phyloP scores from a whole-genome alignment of 1,139 yeast genomes.

The Pichia sp. region DNA sequence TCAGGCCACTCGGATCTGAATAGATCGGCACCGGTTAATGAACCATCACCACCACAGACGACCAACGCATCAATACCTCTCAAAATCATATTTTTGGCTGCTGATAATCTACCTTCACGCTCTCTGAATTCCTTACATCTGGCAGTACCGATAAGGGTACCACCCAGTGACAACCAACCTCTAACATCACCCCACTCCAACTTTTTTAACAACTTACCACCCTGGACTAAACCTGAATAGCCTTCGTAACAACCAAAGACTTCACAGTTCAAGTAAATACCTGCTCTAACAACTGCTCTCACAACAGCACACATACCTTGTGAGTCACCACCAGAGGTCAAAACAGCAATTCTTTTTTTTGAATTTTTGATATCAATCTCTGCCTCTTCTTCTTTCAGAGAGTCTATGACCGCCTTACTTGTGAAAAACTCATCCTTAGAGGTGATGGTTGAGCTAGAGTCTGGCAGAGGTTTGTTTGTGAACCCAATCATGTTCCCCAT shows the following conservation, averaged over 20 bases:
- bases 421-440: slow-evolving; percentile 19
- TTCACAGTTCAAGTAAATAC: slow-evolving; percentile 84
- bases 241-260: slow-evolving; percentile 96
- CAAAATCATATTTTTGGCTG: slow-evolving; percentile 77
- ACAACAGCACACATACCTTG: slow-evolving; percentile 98
- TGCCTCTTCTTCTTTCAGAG: slow-evolving; percentile 13
- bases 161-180: slow-evolving; percentile 87
- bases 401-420: slow-evolving; percentile 7
- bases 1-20: slow-evolving; percentile 95
- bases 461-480: slow-evolving; percentile 26
- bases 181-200: slow-evolving; percentile 92
- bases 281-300: slow-evolving; percentile 89
- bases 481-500: slow-evolving; percentile 51
- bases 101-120: slow-evolving; percentile 74
- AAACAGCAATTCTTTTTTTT: slow-evolving; percentile 68
- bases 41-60: slow-evolving; percentile 99
- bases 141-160: slow-evolving; percentile 95
- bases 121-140: slow-evolving; percentile 83
- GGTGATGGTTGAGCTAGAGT: slow-evolving; percentile 5
- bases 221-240: slow-evolving; percentile 86
- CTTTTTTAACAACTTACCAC: slow-evolving; percentile 69
- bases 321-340: slow-evolving; percentile 98
- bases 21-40: slow-evolving; percentile 93
- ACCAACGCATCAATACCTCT: slow-evolving; percentile 92
- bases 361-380: slow-evolving; percentile 5